phyloP scores from a whole-genome alignment of 2,329 filamentous ascomycete genomes.

The Purpureocillium lavendulum region DNA sequence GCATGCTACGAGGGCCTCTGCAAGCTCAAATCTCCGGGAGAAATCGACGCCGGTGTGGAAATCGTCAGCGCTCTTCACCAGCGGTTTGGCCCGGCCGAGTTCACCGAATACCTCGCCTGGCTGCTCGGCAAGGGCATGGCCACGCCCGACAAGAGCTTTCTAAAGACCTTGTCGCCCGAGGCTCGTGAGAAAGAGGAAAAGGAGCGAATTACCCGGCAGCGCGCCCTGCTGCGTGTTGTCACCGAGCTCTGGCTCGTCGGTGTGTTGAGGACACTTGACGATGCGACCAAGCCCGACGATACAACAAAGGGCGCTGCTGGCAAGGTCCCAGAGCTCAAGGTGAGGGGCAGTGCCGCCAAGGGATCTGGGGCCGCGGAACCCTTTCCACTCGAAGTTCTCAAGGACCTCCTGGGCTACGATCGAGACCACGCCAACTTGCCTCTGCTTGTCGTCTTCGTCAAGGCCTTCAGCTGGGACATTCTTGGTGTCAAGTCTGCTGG shows the following conservation, averaged over 20 bases:
- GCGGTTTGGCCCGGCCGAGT: conserved; percentile 82
- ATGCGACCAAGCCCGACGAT: conserved; percentile 54
- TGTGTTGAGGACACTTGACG: conserved; percentile 71
- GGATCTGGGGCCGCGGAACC: conserved; percentile 69
- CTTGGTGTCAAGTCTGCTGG: conserved; percentile 67
- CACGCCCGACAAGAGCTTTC: conserved; percentile 73
- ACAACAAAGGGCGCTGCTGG: conserved; percentile 51
- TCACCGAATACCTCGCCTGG: conserved; percentile 89
- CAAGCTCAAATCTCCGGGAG: conserved; percentile 83
- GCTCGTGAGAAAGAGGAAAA: conserved; percentile 93
- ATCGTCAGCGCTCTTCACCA: conserved; percentile 93
- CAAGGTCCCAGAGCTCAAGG: conserved; percentile 55
- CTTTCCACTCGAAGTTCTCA: conserved; percentile 94
- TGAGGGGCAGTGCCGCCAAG: conserved; percentile 36
- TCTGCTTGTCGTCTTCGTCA: conserved; percentile 89
- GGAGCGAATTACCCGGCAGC: conserved; percentile 78
- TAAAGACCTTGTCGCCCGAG: conserved; percentile 74
- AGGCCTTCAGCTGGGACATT: conserved; percentile 93
- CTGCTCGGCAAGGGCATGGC: conserved; percentile 83
- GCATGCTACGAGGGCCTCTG: conserved; percentile 92
- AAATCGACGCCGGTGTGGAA: conserved; percentile 86
- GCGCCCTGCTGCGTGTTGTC: conserved; percentile 78
- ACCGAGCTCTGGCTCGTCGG: conserved; percentile 95
- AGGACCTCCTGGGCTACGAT: conserved; percentile 90
- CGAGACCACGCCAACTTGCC: conserved; percentile 87